A percentile compares a stretch with the other conserved stretches of the same genome.
Evolutionary conservation across 108 stramenopile genomes (phyloP).

Genomic region (Cyclotella baltica): DNA sequence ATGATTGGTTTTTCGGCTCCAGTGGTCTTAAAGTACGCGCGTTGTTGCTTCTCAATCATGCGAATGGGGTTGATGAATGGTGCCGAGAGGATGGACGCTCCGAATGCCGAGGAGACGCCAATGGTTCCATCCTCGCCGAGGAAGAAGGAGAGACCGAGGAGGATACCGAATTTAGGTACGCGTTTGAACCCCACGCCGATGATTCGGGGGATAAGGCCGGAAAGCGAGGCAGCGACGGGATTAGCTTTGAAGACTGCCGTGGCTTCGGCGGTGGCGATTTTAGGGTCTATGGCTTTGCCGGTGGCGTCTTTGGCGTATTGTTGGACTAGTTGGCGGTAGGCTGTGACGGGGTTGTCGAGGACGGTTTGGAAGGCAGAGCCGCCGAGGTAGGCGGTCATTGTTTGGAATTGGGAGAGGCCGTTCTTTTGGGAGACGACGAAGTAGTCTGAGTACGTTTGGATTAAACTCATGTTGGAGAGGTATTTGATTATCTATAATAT

Average conservation of each 20-base stretch:
- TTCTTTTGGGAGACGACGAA: constrained; percentile 84
- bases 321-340: constrained; percentile 93
- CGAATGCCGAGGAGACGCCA: constrained; percentile 79
- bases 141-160: constrained; percentile 89
- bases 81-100: constrained; percentile 84
- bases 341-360: constrained; percentile 92
- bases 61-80: constrained; percentile 95
- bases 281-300: constrained; percentile 88
- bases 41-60: constrained; percentile 96
- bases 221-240: constrained; percentile 78
- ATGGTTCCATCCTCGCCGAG: constrained; percentile 85
- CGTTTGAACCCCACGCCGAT: constrained; percentile 95
- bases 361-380: constrained; percentile 91
- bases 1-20: constrained; percentile 86
- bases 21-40: constrained; percentile 88
- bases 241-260: constrained; percentile 84
- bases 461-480: constrained; percentile 28
- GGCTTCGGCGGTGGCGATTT: constrained; percentile 81
- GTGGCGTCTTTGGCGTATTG: constrained; percentile 91
- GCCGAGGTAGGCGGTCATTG: constrained; percentile 92
- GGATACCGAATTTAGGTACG: constrained; percentile 91
- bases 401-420: constrained; percentile 90
- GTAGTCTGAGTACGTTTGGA: constrained; percentile 71
- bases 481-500: neutral
- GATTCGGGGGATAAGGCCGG: constrained; percentile 86